Percentiles rank a stretch among this genome's conserved stretches.
Evolutionary conservation across 129 eudicot genomes (phyloP).

Genomic region (Helianthus annuus): HanXRQr2.0-SUNRISE NC_035445.2:125898037-125898536

Average conservation of each 20-base stretch:
- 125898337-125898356: conserved; percentile 71
- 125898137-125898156: conserved; percentile 79
- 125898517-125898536: background rate
- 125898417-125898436: conserved; percentile 22
- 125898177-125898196: conserved; percentile 43
- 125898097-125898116: conserved; percentile 82
- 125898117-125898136: conserved; percentile 54
- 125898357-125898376: conserved; percentile 63
- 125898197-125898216: background rate
- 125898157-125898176: conserved; percentile 66
- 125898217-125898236: conserved; percentile 64
- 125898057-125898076: conserved; percentile 65
- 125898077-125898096: conserved; percentile 53
- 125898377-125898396: conserved; percentile 44
- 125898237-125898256: conserved; percentile 65
- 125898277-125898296: conserved; percentile 91
- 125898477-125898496: conserved; percentile 73
- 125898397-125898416: conserved; percentile 62
- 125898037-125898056: conserved; percentile 87
- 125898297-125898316: conserved; percentile 97
- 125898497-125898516: conserved; percentile 77
- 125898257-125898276: conserved; percentile 63
- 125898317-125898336: conserved; percentile 81
- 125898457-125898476: conserved; percentile 48
- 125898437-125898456: conserved; percentile 27